Conservation (phyloP, 2,329 filamentous ascomycete genomes). For the Arthrobotrys sphaeroides region DNA sequence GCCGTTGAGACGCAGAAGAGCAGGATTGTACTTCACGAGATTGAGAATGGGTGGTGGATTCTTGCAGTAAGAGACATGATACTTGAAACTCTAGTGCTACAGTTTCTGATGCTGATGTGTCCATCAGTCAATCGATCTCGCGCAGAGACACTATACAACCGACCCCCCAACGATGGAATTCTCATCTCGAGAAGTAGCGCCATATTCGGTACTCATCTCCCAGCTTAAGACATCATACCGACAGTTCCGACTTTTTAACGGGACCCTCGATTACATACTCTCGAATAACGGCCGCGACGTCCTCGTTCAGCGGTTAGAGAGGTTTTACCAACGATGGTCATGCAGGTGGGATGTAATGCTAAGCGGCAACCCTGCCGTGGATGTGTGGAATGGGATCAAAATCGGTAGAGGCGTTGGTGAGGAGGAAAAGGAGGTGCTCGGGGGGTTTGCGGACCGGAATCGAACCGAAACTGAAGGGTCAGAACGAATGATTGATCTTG, state of each 20-base stretch:
- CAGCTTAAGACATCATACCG: conserved; percentile 85
- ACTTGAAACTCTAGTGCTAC: neutral
- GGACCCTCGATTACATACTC: conserved; percentile 68
- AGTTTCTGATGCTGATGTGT: neutral
- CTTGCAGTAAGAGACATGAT: conserved; percentile 73
- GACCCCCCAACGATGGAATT: conserved; percentile 72
- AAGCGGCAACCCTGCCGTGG: conserved; percentile 84
- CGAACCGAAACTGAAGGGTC: conserved; percentile 52
- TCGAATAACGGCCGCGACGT: conserved; percentile 73
- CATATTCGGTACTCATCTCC: conserved; percentile 77
- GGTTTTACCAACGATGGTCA: conserved; percentile 80
- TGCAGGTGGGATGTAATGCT: conserved; percentile 85
- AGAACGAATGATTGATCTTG: conserved; percentile 75
- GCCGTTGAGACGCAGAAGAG: conserved; percentile 90
- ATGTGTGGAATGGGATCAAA: conserved; percentile 83
- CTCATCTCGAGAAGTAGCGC: conserved; percentile 88
- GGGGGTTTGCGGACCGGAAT: conserved; percentile 81
- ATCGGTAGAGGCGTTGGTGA: conserved; percentile 94
- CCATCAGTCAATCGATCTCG: conserved; percentile 80
- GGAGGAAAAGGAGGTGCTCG: conserved; percentile 91
- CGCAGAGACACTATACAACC: conserved; percentile 66
- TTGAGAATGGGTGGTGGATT: conserved; percentile 93
- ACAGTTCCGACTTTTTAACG: conserved; percentile 88
- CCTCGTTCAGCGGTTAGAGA: conserved; percentile 76
- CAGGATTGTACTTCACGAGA: conserved; percentile 82